Base-by-base conservation (phyloP, 1,284 basidiomycete species). In the Neolentinus lepideus region DNA sequence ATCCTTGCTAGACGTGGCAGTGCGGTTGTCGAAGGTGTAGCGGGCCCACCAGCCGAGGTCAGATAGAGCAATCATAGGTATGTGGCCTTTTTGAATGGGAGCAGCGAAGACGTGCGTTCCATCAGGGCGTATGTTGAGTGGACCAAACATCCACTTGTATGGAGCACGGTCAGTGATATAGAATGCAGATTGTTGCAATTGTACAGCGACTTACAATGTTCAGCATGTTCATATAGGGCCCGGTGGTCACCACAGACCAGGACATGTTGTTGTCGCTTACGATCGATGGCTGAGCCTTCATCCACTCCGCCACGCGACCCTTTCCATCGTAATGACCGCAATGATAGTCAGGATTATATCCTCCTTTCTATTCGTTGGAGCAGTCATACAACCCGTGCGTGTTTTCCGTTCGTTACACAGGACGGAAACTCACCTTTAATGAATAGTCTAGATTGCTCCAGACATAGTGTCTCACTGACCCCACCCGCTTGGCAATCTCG, bases 21-120 rank as follows among this genome's bases (percentile, higher is more conserved):
- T 62, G 45, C 72, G 73, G 58, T 78, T 64, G 61, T 77, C 75
- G 62, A 79, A 76, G 1, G 71, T 72, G 60, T 75, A 77, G 21
- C 75, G 69, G 12, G 71, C 74, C 68, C 74, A 79, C 68, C 71
- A 77, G 36, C 73, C 77, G 25, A 79, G 60, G 60, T 78, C 77
- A 19, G 63, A 58, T n/a, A 79, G 68, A 2, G 75, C 68, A 45
- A 78, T 73, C 67, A 78, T 67, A 19, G 75, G 74, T 21, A 76
- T 65, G 54, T 72, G 70, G 0, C 75, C 77, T 29, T 69, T 63
- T 2, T 63, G 67, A 25, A 76, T 62, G 0, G 72, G 70, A 8
- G 70, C 62, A 3, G 70, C 74, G 62, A 78, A 78, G 26, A 78
- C 73, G 51, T 70, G 67, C 1, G 75, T 75, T 4, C 76, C 76